Percentiles rank a stretch among this genome's conserved stretches.
Evolutionary conservation across 139 green algal genomes (phyloP).

Genomic region (Tetradesmus lagerheimii): DNA sequence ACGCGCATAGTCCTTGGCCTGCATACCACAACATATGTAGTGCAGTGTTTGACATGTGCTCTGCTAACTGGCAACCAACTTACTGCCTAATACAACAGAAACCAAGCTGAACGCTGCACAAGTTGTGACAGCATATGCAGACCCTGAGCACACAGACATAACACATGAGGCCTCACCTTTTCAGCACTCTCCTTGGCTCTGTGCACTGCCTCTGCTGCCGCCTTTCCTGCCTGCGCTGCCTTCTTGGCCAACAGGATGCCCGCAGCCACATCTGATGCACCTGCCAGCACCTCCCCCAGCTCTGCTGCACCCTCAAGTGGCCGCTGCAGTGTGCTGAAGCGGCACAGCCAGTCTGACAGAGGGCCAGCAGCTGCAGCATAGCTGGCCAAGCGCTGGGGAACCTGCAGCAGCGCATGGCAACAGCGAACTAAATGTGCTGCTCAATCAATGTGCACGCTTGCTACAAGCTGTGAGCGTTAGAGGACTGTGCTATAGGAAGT

Average conservation of each 20-base stretch:
- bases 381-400: conserved; percentile 62
- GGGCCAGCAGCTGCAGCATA: background rate
- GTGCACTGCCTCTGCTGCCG: conserved; percentile 62
- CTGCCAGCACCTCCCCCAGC: conserved; percentile 59
- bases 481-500: background rate
- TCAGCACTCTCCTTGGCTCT: conserved; percentile 61
- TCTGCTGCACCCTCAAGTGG: conserved; percentile 53
- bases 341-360: conserved; percentile 61
- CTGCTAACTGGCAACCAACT: no score
- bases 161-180: conserved; percentile 10
- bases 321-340: conserved; percentile 69
- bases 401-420: background rate
- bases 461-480: background rate
- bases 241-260: conserved; percentile 65
- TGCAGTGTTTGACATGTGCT: background rate
- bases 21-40: no score
- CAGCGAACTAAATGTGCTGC: no score
- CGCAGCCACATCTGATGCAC: conserved; percentile 55
- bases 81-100: no score
- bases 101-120: no score
- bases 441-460: no score
- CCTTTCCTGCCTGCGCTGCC: conserved; percentile 52
- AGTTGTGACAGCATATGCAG: no score
- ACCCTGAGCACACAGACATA: background rate
- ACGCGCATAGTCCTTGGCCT: conserved; percentile 63